These are phyloP conservation scores for Wickerhamomyces xylosicus DNA, from an alignment of 805 yeast genomes.

Conservation along the genomic window DNA sequence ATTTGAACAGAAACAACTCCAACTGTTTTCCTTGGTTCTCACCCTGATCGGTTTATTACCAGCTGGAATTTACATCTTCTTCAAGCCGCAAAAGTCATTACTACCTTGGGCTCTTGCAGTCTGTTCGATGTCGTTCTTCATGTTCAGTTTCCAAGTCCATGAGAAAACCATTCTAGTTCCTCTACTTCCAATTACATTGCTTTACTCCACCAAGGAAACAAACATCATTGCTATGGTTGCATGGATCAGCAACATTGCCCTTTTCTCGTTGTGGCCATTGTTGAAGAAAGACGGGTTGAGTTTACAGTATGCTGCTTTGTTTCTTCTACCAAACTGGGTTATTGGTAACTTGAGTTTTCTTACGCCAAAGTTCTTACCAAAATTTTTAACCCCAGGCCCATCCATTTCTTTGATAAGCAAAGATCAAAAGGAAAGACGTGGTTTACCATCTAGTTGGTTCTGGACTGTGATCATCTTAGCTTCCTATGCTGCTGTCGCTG, in stretches of 20 bases:
- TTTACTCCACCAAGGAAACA: constrained; percentile 42
- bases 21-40: constrained; percentile 40
- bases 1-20: constrained; percentile 49
- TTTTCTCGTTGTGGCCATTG: constrained; percentile 84
- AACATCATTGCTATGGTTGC: constrained; percentile 61
- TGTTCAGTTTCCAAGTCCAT: constrained; percentile 93
- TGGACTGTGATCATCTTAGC: constrained; percentile 41
- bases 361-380: constrained; percentile 33
- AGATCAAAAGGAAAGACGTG: constrained; percentile 25
- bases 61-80: constrained; percentile 37
- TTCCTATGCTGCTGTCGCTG: constrained; percentile 41
- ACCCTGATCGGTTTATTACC: constrained; percentile 50
- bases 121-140: constrained; percentile 77
- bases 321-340: constrained; percentile 68
- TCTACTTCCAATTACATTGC: constrained; percentile 68
- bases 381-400: constrained; percentile 33
- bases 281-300: constrained; percentile 63
- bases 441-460: constrained; percentile 38
- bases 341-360: constrained; percentile 53
- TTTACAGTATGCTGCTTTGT: constrained; percentile 59
- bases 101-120: constrained; percentile 70
- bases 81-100: constrained; percentile 40
- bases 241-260: constrained; percentile 80
- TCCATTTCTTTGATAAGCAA: constrained; percentile 24
- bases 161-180: constrained; percentile 90